Conservation (phyloP, 306 rosid species). For the Pyrus communis region DNA sequence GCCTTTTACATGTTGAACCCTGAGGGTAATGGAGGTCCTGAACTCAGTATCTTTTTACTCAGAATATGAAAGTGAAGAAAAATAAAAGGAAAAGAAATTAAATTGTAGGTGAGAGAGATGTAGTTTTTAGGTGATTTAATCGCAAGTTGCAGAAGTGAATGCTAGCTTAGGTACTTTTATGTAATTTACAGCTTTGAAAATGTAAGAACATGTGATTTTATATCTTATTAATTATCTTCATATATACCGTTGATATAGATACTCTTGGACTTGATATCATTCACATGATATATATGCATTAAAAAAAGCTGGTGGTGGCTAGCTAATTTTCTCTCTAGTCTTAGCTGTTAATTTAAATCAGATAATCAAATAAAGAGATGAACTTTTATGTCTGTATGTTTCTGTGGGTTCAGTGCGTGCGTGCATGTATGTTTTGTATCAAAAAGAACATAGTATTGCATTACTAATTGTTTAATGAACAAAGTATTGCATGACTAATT, state of each 20-base stretch:
- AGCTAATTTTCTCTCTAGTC: neutral
- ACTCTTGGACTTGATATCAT: neutral
- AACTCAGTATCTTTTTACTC: constrained; percentile 76
- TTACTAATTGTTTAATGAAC: neutral
- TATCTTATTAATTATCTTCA: neutral
- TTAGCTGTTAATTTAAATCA: neutral
- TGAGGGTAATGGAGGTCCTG: constrained; percentile 86
- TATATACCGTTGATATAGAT: neutral
- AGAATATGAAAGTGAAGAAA: constrained; percentile 36
- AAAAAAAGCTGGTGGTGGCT: neutral
- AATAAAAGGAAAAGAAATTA: neutral
- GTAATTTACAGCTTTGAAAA: neutral
- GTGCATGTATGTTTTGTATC: neutral
- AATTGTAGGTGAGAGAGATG: neutral
- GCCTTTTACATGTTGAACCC: constrained; percentile 96
- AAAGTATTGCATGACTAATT: neutral
- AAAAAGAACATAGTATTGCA: neutral
- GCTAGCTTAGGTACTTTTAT: neutral
- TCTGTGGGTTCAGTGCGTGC: neutral
- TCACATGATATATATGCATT: constrained; percentile 4
- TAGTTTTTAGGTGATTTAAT: neutral
- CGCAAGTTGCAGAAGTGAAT: neutral
- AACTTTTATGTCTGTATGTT: neutral
- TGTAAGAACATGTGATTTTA: constrained; percentile 3
- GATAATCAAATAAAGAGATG: neutral